Base-by-base conservation (phyloP, 1,284 basidiomycete genomes). In the Pisolithus thermaeus region DNA sequence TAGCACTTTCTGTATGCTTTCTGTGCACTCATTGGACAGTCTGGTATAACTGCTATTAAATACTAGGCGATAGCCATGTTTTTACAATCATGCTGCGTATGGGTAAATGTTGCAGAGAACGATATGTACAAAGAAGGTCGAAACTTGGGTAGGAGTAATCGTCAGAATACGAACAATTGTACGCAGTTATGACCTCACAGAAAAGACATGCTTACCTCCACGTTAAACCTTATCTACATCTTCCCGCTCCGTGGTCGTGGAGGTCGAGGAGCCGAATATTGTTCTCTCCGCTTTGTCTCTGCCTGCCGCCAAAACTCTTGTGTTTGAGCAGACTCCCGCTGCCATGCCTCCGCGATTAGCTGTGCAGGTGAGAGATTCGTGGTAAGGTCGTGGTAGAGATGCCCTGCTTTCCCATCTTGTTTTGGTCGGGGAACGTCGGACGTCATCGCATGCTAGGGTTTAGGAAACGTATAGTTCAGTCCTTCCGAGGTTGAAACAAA, bases 291-390 rank as follows among this genome's bases (percentile, higher is more conserved):
- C 58, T 73, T 75, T 52, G 72, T 73, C 58, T 85, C 79, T 51
- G 78, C 73, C 54, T 68, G 70, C 54, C 73, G 70, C 84, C 84
- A 87, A 56, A 67, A 71, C 50, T 77, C 73, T 62, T 83, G 76
- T 56, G 69, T 79, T 64, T 83, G 78, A 14, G 63, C 57, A 14
- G 79, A 76, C 65, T 84, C 80, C 46, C 72, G 69, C 60, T 74
- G 76, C 84, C 84, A 86, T 49, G 80, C 80, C 41, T 81, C 77
- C 37, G 80, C 81, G 62, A 87, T 85, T 27, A 77, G 74, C 58
- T 82, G 77, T 8, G 79, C 77, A 38, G 80, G 79, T 14, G 81
- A 74, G 58, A 74, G 54, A 52, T 57, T 42, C 47, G 54, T 57
- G 46, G 63, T 63, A 56, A 59, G 62, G 66, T 58, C 70, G 60